Evolutionary conservation across 805 yeast genomes (phyloP), one percentile per base, ranked within the genome.

Genomic region (Suhomyces canberraensis): DNA sequence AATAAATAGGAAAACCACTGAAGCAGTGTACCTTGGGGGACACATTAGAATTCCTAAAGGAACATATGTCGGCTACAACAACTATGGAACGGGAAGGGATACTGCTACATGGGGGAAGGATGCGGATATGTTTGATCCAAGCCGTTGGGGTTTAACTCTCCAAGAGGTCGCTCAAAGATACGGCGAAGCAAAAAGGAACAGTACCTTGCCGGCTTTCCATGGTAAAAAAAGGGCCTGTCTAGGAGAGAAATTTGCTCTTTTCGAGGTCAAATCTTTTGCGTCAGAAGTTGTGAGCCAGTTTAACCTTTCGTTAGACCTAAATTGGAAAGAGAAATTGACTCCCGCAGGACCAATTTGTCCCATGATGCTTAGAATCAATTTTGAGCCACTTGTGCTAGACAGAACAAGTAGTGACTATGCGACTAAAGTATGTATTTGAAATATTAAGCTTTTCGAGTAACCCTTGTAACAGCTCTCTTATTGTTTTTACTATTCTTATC

Each of bases 291-390:
- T 77, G 11, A 50, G 42, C 18, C 47, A 53, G 2, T 78, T 60
- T 42, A 51, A 58, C 16, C 39, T 77, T 31, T 18, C 37, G 1
- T 37, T 73, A 27, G 71, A 69, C 25, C 60, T 70, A 0, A 44
- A 42, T 3, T 77, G 82, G 82, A 41, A 47, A 3, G 78, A 74
- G 11, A 64, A 52, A 45, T 36, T 77, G 35, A 77, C 83, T 3
- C 74, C 79, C 1, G 79, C 78, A 3, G 84, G 84, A 0, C 83
- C 83, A 1, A 58, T 78, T 15, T 61, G 74, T 40, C 83, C 84
- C 0, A 40, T 61, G 8, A 55, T 56, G 42, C 50, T 76, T 20
- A 50, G 52, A 30, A 36, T 67, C 17, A 25, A 32, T 17, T 25
- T 32, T 25, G 35, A 20, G 22, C 22, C 22, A 20, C 9, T n/a